Evolutionary conservation across 2,329 filamentous ascomycete genomes (phyloP).

Genomic region (Talaromyces sp.): DNA sequence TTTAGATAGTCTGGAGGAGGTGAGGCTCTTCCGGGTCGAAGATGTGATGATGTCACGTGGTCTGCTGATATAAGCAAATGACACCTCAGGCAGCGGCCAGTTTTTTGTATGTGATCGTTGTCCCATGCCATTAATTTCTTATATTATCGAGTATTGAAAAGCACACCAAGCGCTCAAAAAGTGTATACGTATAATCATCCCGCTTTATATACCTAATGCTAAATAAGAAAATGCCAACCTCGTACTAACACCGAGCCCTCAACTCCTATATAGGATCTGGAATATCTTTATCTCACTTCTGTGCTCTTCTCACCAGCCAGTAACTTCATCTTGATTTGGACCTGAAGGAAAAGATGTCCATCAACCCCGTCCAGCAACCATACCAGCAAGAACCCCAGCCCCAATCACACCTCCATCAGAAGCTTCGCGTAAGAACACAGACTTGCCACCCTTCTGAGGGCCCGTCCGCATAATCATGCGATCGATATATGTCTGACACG

Average conservation of each 20-base stretch:
- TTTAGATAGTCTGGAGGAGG: slow-evolving; percentile 6
- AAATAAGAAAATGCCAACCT: slow-evolving; percentile 4
- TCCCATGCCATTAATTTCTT: not conserved
- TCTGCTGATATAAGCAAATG: not conserved
- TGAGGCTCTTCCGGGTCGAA: not conserved
- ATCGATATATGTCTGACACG: slow-evolving; percentile 66
- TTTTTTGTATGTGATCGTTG: not conserved
- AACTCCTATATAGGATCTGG: not conserved
- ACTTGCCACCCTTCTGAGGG: slow-evolving; percentile 44
- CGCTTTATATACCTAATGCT: slow-evolving; percentile 6
- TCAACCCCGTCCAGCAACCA: slow-evolving; percentile 27
- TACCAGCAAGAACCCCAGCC: slow-evolving; percentile 51
- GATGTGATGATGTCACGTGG: not conserved
- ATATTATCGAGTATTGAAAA: not conserved
- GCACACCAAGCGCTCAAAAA: not conserved
- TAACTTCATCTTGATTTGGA: not conserved
- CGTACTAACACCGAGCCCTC: not conserved
- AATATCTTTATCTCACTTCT: not conserved
- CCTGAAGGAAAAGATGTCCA: not conserved
- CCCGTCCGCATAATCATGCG: slow-evolving; percentile 45
- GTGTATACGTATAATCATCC: not conserved
- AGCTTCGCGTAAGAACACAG: slow-evolving; percentile 49
- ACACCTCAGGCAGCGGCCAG: not conserved
- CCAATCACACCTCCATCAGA: slow-evolving; percentile 53
- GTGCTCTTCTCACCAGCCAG: not conserved